A percentile compares a stretch with the other conserved stretches of the same genome.
Conservation (phyloP, 345 rosid species). For the Combretum micranthum region DNA sequence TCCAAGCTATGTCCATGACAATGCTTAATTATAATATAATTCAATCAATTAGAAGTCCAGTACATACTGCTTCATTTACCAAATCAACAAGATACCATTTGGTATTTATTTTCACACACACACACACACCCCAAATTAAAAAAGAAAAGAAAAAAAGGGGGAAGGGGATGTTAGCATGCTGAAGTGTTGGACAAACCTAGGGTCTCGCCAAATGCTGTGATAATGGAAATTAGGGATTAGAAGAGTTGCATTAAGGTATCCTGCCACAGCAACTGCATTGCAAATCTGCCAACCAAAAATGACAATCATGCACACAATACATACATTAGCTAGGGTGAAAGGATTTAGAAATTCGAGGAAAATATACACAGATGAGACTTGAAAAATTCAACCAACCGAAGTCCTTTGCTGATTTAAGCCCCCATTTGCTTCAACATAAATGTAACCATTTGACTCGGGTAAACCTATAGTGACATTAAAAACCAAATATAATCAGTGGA, state of each 20-base stretch:
- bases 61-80: too few relatives aligned
- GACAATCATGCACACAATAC: constrained; percentile 8
- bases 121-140: too few relatives aligned
- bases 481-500: not conserved
- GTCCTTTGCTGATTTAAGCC: constrained; percentile 98
- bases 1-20: too few relatives aligned
- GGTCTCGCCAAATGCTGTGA: constrained; percentile 99
- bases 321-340: not conserved
- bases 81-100: too few relatives aligned
- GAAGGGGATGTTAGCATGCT: not conserved
- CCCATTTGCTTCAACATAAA: constrained; percentile 97
- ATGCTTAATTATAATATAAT: too few relatives aligned
- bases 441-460: constrained; percentile 93
- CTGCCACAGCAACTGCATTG: constrained; percentile 99
- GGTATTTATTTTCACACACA: too few relatives aligned
- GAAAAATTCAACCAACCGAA: constrained; percentile 66
- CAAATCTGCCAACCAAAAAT: constrained; percentile 65
- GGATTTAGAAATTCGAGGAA: too few relatives aligned
- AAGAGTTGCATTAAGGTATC: constrained; percentile 95
- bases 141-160: not conserved
- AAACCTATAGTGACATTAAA: constrained; percentile 35
- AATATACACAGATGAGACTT: too few relatives aligned
- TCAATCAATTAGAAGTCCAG: too few relatives aligned
- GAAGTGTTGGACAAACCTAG: constrained; percentile 47
- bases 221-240: constrained; percentile 87